Evolutionary conservation across 371 early-diverging fungal genomes (phyloP).

Genomic region (Chytridium lagenaria): DNA sequence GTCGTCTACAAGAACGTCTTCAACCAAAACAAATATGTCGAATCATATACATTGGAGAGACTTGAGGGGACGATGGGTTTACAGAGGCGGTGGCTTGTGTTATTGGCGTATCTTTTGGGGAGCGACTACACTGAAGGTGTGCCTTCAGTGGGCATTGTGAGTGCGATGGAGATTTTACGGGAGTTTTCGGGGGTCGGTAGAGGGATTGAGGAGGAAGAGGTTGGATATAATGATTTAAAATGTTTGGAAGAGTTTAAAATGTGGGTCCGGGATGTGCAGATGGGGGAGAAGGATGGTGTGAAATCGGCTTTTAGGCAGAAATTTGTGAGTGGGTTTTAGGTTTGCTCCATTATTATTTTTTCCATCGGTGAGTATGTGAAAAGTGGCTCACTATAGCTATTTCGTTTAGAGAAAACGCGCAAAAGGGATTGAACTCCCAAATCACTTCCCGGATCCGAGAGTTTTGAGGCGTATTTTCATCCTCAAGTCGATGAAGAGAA

Average conservation of each 20-base stretch:
- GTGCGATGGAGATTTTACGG: conserved; percentile 86
- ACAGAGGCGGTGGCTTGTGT: conserved; percentile 75
- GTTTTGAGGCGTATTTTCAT: conserved; percentile 80
- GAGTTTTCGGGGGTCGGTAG: conserved; percentile 68
- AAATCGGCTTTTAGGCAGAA: conserved; percentile 63
- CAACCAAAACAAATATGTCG: conserved; percentile 84
- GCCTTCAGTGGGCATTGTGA: conserved; percentile 92
- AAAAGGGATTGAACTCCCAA: conserved; percentile 64
- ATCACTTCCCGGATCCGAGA: conserved; percentile 77
- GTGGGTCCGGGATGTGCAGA: conserved; percentile 36
- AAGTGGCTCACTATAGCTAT: too few species aligned
- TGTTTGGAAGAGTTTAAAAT: conserved; percentile 32
- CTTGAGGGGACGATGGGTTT: conserved; percentile 76
- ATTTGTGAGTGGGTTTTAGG: conserved; percentile 59
- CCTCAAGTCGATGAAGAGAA: conserved; percentile 79
- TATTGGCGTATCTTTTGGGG: conserved; percentile 91
- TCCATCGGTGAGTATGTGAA: conserved; percentile 25
- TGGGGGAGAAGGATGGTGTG: conserved; percentile 38
- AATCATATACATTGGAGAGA: conserved; percentile 73
- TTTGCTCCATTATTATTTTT: background rate
- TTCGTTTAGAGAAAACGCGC: conserved; percentile 32
- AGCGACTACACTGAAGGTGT: conserved; percentile 99
- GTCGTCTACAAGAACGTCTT: conserved; percentile 96
- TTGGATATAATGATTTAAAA: conserved; percentile 21
- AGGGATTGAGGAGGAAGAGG: conserved; percentile 19